Conservation (phyloP, 495 filamentous ascomycete genomes). For the Apiosordaria backusii region DNA sequence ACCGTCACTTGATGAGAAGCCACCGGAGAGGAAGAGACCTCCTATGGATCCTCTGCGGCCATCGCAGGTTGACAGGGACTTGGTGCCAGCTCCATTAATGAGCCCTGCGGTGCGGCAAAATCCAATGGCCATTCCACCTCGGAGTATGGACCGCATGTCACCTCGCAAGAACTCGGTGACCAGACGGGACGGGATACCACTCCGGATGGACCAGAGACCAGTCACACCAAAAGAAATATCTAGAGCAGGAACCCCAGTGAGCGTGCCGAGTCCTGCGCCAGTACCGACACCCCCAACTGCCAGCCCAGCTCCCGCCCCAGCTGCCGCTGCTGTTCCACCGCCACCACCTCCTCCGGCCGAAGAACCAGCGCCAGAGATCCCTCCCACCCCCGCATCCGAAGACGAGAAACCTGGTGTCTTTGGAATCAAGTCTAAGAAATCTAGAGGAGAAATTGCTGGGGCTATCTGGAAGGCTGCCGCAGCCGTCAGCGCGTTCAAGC, state of each 20-base stretch:
- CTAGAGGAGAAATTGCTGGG: slow-evolving; percentile 65
- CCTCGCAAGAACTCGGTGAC: slow-evolving; percentile 37
- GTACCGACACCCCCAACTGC: slow-evolving; percentile 12
- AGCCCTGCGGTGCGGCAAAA: slow-evolving; percentile 47
- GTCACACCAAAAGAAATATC: slow-evolving; percentile 23
- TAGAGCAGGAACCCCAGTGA: slow-evolving; percentile 12
- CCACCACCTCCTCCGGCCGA: slow-evolving; percentile 22
- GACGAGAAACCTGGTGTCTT: slow-evolving; percentile 75
- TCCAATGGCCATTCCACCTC: slow-evolving; percentile 37
- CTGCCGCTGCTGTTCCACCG: background rate
- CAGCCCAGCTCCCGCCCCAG: slow-evolving; percentile 22
- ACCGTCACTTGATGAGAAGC: slow-evolving; percentile 37
- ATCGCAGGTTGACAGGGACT: slow-evolving; percentile 38
- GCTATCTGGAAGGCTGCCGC: slow-evolving; percentile 81
- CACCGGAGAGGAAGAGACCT: slow-evolving; percentile 51
- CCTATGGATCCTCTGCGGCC: slow-evolving; percentile 51
- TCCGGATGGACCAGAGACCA: slow-evolving; percentile 17
- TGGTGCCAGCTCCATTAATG: slow-evolving; percentile 54
- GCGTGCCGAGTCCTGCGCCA: slow-evolving; percentile 20
- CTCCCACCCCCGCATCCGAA: slow-evolving; percentile 31
- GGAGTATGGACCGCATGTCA: slow-evolving; percentile 44
- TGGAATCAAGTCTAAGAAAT: slow-evolving; percentile 77
- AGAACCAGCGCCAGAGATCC: slow-evolving; percentile 27
- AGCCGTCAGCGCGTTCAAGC: slow-evolving; percentile 76
- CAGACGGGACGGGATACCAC: slow-evolving; percentile 19